Base-by-base conservation (phyloP, 352 stramenopile species). In the Pythium brachiatum region DNA sequence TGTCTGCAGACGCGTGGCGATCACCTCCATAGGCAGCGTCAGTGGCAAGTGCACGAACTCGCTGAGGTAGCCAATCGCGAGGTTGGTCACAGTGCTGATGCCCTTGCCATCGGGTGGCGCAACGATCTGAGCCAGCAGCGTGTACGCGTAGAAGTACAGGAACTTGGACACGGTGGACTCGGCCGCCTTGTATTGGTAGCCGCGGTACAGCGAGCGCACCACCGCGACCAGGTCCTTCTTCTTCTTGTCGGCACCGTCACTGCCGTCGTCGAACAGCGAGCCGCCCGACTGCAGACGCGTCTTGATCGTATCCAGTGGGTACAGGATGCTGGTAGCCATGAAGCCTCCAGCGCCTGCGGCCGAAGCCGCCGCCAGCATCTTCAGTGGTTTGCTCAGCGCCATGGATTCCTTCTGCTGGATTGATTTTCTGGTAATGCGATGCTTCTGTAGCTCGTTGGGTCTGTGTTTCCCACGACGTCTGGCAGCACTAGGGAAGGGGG, bases 61-160 rank as follows among this genome's bases (percentile, higher is more conserved):
- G 31, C 83, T 91, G 20, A 95, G 15, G 66, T 96, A 96, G 31
- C 86, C 88, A 43, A 96, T 79, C 26, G 80, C 67, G 41, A 96
- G 64, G 56, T 94, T 88, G 34, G 75, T 86, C 21, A 73, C 53
- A 23, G 85, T 93, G 32, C 79, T 63, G 34, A 94, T 81, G 48
- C 81, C 75, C 48, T 77, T 73, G 36, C 79, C 82, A 56, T 89
- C 70, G n/a, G 76, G 73, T 1, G 79, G 79, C 53, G 79, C 71
- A 39, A 83, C 81, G 27, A 82, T 62, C 62, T 90, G 81, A 56
- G 81, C 62, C 52, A 94, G 72, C 71, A 92, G 76, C 58, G 88
- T 94, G 74, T 96, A 96, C 36, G 81, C 76, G 66, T 95, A 96
- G 60, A 96, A 96, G 74, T 96, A 96, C 44, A 95, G 59, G 63